Base-by-base conservation (phyloP, 2,329 filamentous ascomycete species). In the Aspergillus sp. region DNA sequence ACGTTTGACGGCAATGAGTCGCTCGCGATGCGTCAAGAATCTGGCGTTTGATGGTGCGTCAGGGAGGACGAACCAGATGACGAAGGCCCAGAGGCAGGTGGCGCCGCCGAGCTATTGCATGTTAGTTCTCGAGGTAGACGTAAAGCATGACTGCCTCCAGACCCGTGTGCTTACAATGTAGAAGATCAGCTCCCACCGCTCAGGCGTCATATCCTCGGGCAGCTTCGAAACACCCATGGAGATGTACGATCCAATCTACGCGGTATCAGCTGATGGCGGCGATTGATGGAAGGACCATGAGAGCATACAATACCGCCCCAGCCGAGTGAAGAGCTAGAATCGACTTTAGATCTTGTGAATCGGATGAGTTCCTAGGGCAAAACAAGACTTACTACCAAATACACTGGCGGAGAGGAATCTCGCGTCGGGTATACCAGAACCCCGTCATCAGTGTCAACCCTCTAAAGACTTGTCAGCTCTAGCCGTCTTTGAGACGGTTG, bases 401-500 rank as follows among this genome's bases (percentile, higher is more conserved):
- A 30, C 62, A 64, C 34, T 62, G 59, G 4, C 62, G 59, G 3
- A 64, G 59, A 41, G 62, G 59, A 15, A 64, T 64, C 41, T 64
- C 62, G 7, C 52, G 49, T 4, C 62, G 62, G 3, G 62, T 64
- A 19, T 64, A 64, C 62, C 62, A 64, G 46, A 64, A 64, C 7
- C 62, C 59, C 15, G 62, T 62, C 59, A 64, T 64, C 30, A 64
- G 47, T 2, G 59, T 64, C 3, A 64, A 50, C 2, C 62, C 55
- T 19, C 19, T 19, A 19, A 19, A 19, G 19, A 19, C 19, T 19
- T 19, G 19, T 19, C 19, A 19, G 19, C 19, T 19, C 19, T 1
- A 19, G 19, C 19, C 19, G 2, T 19, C 19, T 19, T 19, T 19
- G 19, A 19, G 1, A 19, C 19, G 19, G 2, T 19, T 19, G 19